Evolutionary conservation across 2,329 filamentous ascomycete species (phyloP).

Genomic region (Exophiala sp.): DNA sequence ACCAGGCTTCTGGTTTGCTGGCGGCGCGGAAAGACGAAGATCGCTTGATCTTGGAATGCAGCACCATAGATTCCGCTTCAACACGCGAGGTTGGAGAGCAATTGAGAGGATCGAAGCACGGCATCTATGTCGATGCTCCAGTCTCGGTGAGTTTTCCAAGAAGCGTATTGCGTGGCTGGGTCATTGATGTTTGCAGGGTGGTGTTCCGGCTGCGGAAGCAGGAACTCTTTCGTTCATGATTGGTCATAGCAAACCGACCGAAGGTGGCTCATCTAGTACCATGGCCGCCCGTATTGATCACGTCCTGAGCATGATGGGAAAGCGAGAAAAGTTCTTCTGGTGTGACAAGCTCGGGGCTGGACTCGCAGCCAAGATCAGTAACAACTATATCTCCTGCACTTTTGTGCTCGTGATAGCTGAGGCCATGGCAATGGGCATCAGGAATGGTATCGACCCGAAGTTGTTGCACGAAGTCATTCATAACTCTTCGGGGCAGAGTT

Average conservation of each 20-base stretch:
- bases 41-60: conserved; percentile 10
- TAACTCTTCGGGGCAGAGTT: conserved; percentile 12
- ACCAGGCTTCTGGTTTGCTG: background rate
- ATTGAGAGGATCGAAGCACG: conserved; percentile 1
- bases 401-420: conserved; percentile 19
- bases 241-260: background rate
- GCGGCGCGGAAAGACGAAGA: background rate
- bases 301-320: conserved; percentile 4
- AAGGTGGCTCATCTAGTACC: background rate
- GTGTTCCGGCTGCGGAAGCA: conserved; percentile 4
- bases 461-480: conserved; percentile 9
- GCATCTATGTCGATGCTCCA: conserved; percentile 11
- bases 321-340: conserved; percentile 21
- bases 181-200: conserved; percentile 1
- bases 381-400: conserved; percentile 28
- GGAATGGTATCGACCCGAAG: conserved; percentile 1
- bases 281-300: background rate
- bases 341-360: conserved; percentile 29
- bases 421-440: conserved; percentile 25
- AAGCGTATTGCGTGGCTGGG: background rate
- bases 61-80: conserved; percentile 10
- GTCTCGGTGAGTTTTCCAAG: conserved; percentile 2
- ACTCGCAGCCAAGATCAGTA: conserved; percentile 27
- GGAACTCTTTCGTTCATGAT: conserved; percentile 9
- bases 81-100: conserved; percentile 4